These are phyloP conservation scores for Pestalotiopsis sp. DNA, from an alignment of 2,329 filamentous ascomycete genomes.

Conservation along the genomic window DNA sequence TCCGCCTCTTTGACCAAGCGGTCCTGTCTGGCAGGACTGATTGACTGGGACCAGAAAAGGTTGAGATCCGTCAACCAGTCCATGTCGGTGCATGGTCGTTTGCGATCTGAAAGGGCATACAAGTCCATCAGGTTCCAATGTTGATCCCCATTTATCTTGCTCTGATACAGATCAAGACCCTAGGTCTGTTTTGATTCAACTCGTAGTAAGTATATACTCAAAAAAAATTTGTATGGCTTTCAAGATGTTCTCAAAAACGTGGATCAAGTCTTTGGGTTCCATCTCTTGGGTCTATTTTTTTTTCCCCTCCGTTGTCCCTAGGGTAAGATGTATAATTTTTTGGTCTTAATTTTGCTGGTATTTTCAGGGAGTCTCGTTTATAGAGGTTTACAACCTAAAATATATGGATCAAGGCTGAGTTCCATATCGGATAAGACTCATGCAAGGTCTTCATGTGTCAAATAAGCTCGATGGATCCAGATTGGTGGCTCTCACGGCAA, in stretches of 20 bases:
- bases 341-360: background rate
- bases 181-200: background rate
- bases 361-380: background rate
- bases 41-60: background rate
- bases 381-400: conserved; percentile 1
- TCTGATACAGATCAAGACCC: background rate
- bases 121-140: background rate
- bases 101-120: background rate
- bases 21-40: background rate
- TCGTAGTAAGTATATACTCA: background rate
- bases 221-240: background rate
- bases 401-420: background rate
- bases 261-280: background rate
- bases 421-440: background rate
- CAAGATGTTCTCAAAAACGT: background rate
- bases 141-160: background rate
- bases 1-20: background rate
- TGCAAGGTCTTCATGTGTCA: background rate
- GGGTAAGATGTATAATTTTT: background rate
- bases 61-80: background rate
- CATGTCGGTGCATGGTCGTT: background rate
- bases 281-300: background rate
- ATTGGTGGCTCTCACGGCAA: background rate
- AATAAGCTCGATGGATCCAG: background rate
- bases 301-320: background rate